These are phyloP conservation scores for Dimocarpus longan DNA, from an alignment of 345 rosid genomes.

Conservation along the genomic window DNA sequence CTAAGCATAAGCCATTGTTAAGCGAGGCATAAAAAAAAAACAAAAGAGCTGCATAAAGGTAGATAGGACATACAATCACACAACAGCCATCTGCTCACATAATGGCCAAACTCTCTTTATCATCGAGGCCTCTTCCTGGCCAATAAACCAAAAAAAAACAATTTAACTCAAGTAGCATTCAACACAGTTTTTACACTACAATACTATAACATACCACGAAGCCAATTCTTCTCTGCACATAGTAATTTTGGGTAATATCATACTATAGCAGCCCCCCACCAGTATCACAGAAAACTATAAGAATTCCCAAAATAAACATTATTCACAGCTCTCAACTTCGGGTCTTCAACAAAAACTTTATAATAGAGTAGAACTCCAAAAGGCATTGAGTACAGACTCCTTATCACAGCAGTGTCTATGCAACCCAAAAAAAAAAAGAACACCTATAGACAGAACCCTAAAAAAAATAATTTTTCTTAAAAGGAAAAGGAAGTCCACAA, in stretches of 20 bases:
- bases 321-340: not conserved
- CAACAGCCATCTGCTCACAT: not conserved
- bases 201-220: not conserved
- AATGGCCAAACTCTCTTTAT: slow-evolving; percentile 3
- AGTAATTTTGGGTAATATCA: not conserved
- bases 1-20: not conserved
- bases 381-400: not conserved
- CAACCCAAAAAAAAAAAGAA: not conserved
- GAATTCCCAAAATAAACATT: not conserved
- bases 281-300: not conserved
- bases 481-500: not conserved
- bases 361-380: not conserved
- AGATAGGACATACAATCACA: not conserved
- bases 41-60: not conserved
- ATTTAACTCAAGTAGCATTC: not conserved
- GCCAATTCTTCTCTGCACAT: not conserved
- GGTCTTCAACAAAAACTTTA: not conserved
- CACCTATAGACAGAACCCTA: not conserved
- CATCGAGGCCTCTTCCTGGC: slow-evolving; percentile 3
- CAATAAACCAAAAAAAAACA: slow-evolving; percentile 7
- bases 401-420: not conserved
- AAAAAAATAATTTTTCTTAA: no score
- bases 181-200: not conserved
- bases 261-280: not conserved
- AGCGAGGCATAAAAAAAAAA: not conserved